Evolutionary conservation across 2,329 filamentous ascomycete species (phyloP), one percentile per base, ranked within the genome.

Genomic region (Arachnomyces sp.): DNA sequence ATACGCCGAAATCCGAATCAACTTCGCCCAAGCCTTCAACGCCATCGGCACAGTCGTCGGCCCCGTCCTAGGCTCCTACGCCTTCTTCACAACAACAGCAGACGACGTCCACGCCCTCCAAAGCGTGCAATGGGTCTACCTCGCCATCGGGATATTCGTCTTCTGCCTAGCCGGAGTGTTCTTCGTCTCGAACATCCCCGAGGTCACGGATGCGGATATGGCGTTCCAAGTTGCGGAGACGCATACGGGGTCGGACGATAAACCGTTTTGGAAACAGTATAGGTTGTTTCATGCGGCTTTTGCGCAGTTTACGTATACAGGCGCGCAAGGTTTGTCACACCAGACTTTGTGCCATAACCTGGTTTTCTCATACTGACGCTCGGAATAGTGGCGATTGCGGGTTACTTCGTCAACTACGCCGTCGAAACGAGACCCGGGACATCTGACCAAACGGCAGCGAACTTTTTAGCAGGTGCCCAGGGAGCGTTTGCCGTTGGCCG

Each of bases 261-360:
- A 77, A 55, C 79, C 82, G 0, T 74, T 86, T 48, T 64, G 68
- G 51, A 82, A 83, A 61, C 81, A 86, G 51, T 87, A 82, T 59
- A 76, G 77, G 16, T 70, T 89, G 2, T 87, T 88, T 69, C 82
- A 86, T 52, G 84, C 82, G 9, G 76, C 82, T 0, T 75, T 80
- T 49, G 81, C 82, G 0, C 84, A 90, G 49, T 89, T 89, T 61
- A 84, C 79, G 57, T 92, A 90, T 58, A 82, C 84, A 0, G 84
- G 84, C 35, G 77, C 82, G 0, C 87, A 94, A 53, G 79, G 73
- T 60, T 25, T 4, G n/a, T 17, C 7, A 17, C 12, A 3, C 29
- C 15, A 57, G 50, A 29, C 56, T 62, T 16, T 64, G 62, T 56
- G 58, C 47, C 17, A 18, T 8, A 18, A 7, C 8, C 14, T 33